Percentiles rank a stretch among this genome's conserved stretches.
Conservation (phyloP, 2,329 filamentous ascomycete genomes). For the Helicocarpus griseus region DNA sequence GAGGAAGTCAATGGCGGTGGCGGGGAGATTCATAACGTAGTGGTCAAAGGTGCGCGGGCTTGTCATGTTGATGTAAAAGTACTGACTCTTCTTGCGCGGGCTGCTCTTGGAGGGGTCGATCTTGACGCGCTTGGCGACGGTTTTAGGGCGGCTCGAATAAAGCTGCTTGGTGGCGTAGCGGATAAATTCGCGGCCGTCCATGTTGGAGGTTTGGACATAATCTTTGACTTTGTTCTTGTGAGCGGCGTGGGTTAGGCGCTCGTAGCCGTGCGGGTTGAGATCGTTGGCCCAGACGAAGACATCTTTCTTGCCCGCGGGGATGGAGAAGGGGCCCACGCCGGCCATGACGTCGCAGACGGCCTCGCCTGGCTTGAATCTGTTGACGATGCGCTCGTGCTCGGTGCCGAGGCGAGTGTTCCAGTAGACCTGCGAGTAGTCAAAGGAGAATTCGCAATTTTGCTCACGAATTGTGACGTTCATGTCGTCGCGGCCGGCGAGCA, state of each 20-base stretch:
- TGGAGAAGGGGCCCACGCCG: constrained; percentile 87
- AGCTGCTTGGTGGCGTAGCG: constrained; percentile 53
- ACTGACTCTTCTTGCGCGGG: too few relatives aligned
- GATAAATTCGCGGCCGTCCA: constrained; percentile 77
- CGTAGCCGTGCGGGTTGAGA: constrained; percentile 82
- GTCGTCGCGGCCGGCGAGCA: constrained; percentile 72
- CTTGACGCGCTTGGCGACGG: constrained; percentile 21
- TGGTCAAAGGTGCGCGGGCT: constrained; percentile 69
- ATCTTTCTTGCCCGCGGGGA: constrained; percentile 79
- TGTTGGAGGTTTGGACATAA: constrained; percentile 70
- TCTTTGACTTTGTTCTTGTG: constrained; percentile 66
- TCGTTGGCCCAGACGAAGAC: constrained; percentile 97
- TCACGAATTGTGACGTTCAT: constrained; percentile 76
- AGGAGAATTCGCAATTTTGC: constrained; percentile 74
- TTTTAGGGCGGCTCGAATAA: constrained; percentile 39
- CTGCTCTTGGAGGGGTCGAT: neutral
- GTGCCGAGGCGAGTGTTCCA: constrained; percentile 91
- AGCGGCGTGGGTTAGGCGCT: constrained; percentile 60
- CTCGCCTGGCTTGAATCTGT: constrained; percentile 69
- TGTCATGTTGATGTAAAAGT: constrained; percentile 11
- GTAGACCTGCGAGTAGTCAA: constrained; percentile 95
- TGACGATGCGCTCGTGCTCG: constrained; percentile 74
- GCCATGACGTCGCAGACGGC: constrained; percentile 96
- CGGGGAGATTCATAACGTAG: constrained; percentile 97
- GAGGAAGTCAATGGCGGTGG: constrained; percentile 77